Percentiles rank a stretch among this genome's conserved stretches.
These are phyloP conservation scores for Triangularia setosa DNA, from an alignment of 2,329 filamentous ascomycete genomes.

Conservation along the genomic window DNA sequence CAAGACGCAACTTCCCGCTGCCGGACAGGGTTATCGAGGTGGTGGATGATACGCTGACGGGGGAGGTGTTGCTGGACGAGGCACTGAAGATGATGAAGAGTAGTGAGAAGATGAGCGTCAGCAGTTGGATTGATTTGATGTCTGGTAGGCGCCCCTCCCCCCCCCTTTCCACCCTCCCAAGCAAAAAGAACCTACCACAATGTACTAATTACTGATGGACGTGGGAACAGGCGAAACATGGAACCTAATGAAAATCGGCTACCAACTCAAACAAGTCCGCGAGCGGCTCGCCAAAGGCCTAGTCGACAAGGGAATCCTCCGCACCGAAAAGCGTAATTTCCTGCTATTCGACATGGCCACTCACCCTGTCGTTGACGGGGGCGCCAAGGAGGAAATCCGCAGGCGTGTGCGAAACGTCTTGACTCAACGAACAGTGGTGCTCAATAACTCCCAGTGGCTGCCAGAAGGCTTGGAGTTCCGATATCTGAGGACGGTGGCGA, in stretches of 20 bases:
- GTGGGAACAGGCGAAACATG: constrained; percentile 81
- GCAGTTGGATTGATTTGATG: constrained; percentile 98
- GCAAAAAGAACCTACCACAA: too few species aligned
- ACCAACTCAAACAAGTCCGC: constrained; percentile 98
- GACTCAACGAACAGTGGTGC: constrained; percentile 88
- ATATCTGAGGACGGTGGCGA: constrained; percentile 84
- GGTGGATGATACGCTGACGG: constrained; percentile 91
- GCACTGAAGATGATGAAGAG: constrained; percentile 99
- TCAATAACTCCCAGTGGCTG: constrained; percentile 80
- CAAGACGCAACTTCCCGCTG: constrained; percentile 84
- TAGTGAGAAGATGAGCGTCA: constrained; percentile 99
- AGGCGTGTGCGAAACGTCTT: constrained; percentile 88
- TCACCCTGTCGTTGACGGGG: constrained; percentile 92
- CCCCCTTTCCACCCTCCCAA: neutral
- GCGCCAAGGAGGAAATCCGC: constrained; percentile 95
- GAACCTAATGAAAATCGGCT: constrained; percentile 99
- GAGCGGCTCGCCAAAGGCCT: constrained; percentile 95
- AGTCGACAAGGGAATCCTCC: constrained; percentile 96
- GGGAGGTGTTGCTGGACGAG: constrained; percentile 95
- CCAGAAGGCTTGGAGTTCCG: constrained; percentile 93
- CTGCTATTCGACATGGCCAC: constrained; percentile 99
- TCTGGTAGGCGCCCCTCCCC: constrained; percentile 60
- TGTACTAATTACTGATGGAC: constrained; percentile 6
- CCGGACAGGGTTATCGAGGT: constrained; percentile 95
- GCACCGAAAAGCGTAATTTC: constrained; percentile 99